A percentile compares a stretch with the other conserved stretches of the same genome.
Evolutionary conservation across 2,329 filamentous ascomycete genomes (phyloP).

Genomic region (Xylaria sp.): DNA sequence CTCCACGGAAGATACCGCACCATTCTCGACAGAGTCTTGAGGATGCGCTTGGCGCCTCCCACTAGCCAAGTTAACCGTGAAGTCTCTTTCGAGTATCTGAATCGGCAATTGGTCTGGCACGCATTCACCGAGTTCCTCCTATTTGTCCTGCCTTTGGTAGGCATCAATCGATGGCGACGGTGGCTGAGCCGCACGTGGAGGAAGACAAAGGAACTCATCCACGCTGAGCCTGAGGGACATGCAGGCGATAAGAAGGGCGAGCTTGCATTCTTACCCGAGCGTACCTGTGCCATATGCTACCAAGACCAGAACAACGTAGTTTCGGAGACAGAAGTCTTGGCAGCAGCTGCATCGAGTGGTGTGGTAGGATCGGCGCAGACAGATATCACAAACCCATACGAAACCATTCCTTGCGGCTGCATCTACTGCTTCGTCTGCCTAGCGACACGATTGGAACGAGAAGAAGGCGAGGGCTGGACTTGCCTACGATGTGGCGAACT

Average conservation of each 20-base stretch:
- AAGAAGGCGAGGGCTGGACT: slow-evolving; percentile 93
- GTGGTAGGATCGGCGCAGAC: slow-evolving; percentile 89
- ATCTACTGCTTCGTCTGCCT: slow-evolving; percentile 97
- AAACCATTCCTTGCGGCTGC: slow-evolving; percentile 87
- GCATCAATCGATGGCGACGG: slow-evolving; percentile 89
- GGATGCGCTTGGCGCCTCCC: slow-evolving; percentile 85
- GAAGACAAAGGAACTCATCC: slow-evolving; percentile 74
- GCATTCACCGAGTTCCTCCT: slow-evolving; percentile 99
- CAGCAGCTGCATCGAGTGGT: slow-evolving; percentile 75
- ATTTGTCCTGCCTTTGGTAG: slow-evolving; percentile 95
- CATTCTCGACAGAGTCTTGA: slow-evolving; percentile 83
- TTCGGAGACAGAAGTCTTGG: slow-evolving; percentile 80
- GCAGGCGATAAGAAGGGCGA: slow-evolving; percentile 73
- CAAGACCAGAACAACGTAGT: slow-evolving; percentile 85
- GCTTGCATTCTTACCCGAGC: slow-evolving; percentile 84
- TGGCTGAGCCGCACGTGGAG: slow-evolving; percentile 91
- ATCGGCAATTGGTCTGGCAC: slow-evolving; percentile 98
- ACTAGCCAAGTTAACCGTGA: slow-evolving; percentile 88
- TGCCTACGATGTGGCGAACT: slow-evolving; percentile 89
- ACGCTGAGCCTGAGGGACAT: slow-evolving; percentile 59
- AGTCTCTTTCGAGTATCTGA: slow-evolving; percentile 97
- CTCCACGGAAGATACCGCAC: slow-evolving; percentile 92
- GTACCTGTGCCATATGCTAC: slow-evolving; percentile 97
- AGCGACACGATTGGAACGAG: slow-evolving; percentile 87
- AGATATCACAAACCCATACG: slow-evolving; percentile 96